Evolutionary conservation across 2,329 filamentous ascomycete genomes (phyloP).

Genomic region (Blastomyces parvus): DNA sequence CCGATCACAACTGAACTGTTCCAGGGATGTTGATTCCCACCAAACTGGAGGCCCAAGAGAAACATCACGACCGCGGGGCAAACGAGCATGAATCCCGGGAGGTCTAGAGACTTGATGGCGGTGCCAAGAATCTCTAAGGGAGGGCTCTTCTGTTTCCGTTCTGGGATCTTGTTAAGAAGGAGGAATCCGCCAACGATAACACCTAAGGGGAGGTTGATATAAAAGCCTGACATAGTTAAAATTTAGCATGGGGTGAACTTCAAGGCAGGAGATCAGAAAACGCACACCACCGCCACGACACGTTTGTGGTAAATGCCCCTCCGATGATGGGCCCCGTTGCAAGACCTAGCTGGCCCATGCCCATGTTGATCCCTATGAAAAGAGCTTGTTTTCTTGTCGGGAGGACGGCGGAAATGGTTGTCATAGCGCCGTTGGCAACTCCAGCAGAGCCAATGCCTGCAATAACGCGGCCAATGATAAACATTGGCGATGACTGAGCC

Average conservation of each 20-base stretch:
- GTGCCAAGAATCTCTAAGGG: conserved; percentile 18
- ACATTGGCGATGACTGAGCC: conserved; percentile 21
- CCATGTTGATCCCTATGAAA: conserved; percentile 17
- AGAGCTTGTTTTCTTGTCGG: conserved; percentile 16
- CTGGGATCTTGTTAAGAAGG: conserved; percentile 23
- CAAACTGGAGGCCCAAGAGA: conserved; percentile 32
- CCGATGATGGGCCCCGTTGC: conserved; percentile 35
- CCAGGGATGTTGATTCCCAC: conserved; percentile 28
- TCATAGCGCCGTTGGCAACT: conserved; percentile 18
- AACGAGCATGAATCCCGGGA: conserved; percentile 29
- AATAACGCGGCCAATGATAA: conserved; percentile 22
- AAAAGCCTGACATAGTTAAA: conserved; percentile 23
- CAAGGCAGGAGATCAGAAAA: conserved; percentile 9
- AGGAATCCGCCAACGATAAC: conserved; percentile 22
- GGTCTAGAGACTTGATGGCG: conserved; percentile 27
- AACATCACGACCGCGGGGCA: conserved; percentile 28
- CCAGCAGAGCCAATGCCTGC: conserved; percentile 21
- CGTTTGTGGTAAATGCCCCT: conserved; percentile 32
- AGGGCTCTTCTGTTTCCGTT: conserved; percentile 18
- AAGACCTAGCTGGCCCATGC: conserved; percentile 25
- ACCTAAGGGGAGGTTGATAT: conserved; percentile 31
- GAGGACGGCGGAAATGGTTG: conserved; percentile 17
- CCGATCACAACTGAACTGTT: conserved; percentile 27
- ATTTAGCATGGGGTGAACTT: background rate
- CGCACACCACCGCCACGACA: conserved; percentile 35